phyloP scores from a whole-genome alignment of 2,329 filamentous ascomycete species.

The Aspergillus costaricaensis region DNA sequence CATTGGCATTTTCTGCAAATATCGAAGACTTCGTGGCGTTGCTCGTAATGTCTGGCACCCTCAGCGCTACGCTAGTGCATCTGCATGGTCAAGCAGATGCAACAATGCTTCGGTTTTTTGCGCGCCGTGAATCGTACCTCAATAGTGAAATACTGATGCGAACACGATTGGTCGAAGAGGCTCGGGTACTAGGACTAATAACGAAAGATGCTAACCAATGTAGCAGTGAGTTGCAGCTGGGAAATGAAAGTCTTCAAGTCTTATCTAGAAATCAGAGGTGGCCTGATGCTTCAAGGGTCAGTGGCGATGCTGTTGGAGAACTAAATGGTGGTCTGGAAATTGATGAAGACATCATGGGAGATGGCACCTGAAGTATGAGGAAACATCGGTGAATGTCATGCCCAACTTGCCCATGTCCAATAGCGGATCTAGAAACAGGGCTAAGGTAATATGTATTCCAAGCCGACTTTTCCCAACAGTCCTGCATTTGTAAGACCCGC shows the following conservation, averaged over 20 bases:
- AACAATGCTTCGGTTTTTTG: constrained; percentile 58
- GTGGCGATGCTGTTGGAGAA: constrained; percentile 10
- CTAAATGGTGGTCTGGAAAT: constrained; percentile 28
- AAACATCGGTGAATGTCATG: neutral
- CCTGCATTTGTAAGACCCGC: too few relatives aligned
- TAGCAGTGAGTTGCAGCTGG: constrained; percentile 58
- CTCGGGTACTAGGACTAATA: constrained; percentile 52
- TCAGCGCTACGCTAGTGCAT: constrained; percentile 55
- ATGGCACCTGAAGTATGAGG: constrained; percentile 25
- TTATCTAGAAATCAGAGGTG: constrained; percentile 51
- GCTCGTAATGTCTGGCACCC: constrained; percentile 53
- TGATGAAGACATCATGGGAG: constrained; percentile 47
- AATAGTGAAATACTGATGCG: constrained; percentile 39
- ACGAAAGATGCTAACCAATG: constrained; percentile 55
- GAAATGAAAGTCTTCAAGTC: constrained; percentile 60
- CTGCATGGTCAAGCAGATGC: constrained; percentile 38
- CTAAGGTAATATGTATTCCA: neutral
- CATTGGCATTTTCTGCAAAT: constrained; percentile 26
- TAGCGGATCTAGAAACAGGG: neutral
- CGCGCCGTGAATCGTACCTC: constrained; percentile 34
- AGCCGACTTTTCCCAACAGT: too few relatives aligned
- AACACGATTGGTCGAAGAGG: constrained; percentile 52
- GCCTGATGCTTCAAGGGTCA: constrained; percentile 24
- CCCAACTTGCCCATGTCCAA: neutral
- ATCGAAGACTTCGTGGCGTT: constrained; percentile 40